phyloP scores from a whole-genome alignment of 768 basidiomycete species.

The Galerina marginata region DNA sequence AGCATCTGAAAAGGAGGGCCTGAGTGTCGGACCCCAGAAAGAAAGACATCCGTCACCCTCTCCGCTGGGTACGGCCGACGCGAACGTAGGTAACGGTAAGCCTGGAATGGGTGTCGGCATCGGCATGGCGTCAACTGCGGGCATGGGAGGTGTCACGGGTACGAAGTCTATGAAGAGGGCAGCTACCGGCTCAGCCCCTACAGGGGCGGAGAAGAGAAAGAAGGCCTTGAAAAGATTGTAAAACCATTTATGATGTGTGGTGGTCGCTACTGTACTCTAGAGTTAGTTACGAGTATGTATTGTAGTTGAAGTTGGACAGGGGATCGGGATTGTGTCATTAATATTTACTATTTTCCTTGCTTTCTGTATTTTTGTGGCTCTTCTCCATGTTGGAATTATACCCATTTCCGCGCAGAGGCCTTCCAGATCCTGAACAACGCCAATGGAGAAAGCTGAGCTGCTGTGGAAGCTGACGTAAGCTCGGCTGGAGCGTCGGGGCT shows the following conservation, averaged over 20 bases:
- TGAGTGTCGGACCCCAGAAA: constrained; percentile 25
- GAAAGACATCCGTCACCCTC: constrained; percentile 69
- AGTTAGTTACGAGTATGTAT: not conserved
- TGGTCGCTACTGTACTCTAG: not conserved
- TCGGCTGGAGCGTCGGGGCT: too few relatives aligned
- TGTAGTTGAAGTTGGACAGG: not conserved
- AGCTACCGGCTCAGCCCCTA: constrained; percentile 54
- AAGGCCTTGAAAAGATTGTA: constrained; percentile 84
- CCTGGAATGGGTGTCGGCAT: constrained; percentile 38
- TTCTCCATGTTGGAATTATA: too few relatives aligned
- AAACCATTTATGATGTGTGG: not conserved
- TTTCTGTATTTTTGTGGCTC: too few relatives aligned
- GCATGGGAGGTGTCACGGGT: constrained; percentile 38
- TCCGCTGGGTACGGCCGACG: constrained; percentile 73
- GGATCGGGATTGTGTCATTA: not conserved
- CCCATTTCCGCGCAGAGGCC: too few relatives aligned
- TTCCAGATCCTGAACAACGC: too few relatives aligned
- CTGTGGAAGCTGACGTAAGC: too few relatives aligned
- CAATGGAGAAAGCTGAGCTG: too few relatives aligned
- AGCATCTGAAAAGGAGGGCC: constrained; percentile 45
- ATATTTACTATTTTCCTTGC: not conserved
- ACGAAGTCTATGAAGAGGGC: constrained; percentile 75
- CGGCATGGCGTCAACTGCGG: constrained; percentile 36
- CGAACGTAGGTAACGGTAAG: constrained; percentile 58
- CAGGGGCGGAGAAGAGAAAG: constrained; percentile 82